These are phyloP conservation scores for Daldinia sp. DNA, from an alignment of 2,329 filamentous ascomycete genomes.

Conservation along the genomic window DNA sequence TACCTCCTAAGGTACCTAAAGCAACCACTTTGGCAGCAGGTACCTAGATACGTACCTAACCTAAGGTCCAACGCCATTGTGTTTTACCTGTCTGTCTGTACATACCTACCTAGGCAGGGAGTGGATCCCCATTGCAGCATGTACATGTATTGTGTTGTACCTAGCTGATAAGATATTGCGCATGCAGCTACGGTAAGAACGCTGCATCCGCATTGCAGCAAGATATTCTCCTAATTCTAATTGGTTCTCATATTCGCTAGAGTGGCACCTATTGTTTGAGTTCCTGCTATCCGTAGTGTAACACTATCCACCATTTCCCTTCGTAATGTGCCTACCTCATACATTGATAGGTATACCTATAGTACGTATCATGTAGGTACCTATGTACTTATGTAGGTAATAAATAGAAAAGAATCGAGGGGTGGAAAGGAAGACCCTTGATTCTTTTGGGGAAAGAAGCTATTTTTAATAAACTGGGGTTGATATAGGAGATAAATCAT, in stretches of 20 bases:
- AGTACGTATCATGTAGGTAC: background rate
- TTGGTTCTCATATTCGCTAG: constrained; percentile 23
- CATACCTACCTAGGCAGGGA: background rate
- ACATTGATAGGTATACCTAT: constrained; percentile 1
- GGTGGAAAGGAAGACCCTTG: constrained; percentile 7
- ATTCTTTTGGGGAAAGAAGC: background rate
- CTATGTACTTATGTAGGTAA: constrained; percentile 7
- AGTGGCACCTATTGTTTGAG: constrained; percentile 32
- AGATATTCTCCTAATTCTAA: constrained; percentile 4
- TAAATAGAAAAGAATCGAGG: constrained; percentile 10
- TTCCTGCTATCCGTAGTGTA: constrained; percentile 21
- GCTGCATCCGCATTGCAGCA: constrained; percentile 9
- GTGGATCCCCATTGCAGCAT: constrained; percentile 6
- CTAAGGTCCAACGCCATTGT: no score
- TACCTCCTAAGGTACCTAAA: no score
- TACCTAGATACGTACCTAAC: background rate
- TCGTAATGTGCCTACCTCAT: constrained; percentile 6
- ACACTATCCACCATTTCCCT: constrained; percentile 7
- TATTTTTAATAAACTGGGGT: constrained; percentile 1
- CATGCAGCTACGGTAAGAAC: constrained; percentile 25
- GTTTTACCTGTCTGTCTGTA: background rate
- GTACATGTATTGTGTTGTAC: constrained; percentile 11
- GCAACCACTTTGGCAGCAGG: no score
- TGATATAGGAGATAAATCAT: background rate
- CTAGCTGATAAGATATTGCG: constrained; percentile 32